phyloP scores from a whole-genome alignment of 2,329 filamentous ascomycete species.

The Microcyclospora pomicola region DNA sequence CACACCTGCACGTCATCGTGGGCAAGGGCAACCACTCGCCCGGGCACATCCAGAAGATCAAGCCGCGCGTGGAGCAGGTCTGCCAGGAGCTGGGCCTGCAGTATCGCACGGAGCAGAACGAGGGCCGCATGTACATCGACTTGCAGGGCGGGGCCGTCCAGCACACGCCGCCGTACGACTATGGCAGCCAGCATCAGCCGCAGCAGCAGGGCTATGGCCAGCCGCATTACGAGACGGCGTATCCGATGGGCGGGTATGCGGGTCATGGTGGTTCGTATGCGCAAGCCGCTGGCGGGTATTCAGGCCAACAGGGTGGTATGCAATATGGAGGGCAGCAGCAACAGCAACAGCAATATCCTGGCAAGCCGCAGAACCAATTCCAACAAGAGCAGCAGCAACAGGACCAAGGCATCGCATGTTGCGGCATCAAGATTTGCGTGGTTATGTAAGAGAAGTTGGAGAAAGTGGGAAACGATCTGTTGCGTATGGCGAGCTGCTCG shows the following conservation, averaged over 20 bases:
- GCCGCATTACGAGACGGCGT: conserved; percentile 27
- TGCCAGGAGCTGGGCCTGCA: conserved; percentile 72
- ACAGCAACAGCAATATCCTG: conserved; percentile 20
- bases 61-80: conserved; percentile 81
- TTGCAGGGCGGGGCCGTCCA: conserved; percentile 52
- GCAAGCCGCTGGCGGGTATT: conserved; percentile 16
- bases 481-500: no score
- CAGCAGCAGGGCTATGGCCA: conserved; percentile 26
- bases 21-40: conserved; percentile 84
- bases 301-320: conserved; percentile 25
- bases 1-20: conserved; percentile 85
- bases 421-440: conserved; percentile 21
- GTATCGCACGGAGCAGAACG: conserved; percentile 77
- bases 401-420: conserved; percentile 18
- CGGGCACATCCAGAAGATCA: conserved; percentile 80
- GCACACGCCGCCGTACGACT: conserved; percentile 24
- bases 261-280: conserved; percentile 23
- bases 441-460: conserved; percentile 15
- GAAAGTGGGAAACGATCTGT: no score
- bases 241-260: conserved; percentile 21
- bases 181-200: conserved; percentile 28
- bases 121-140: conserved; percentile 78
- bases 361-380: conserved; percentile 33
- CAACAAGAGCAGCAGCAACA: conserved; percentile 18
- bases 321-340: conserved; percentile 24